Base-by-base conservation (phyloP, 345 rosid genomes). In the Eucalyptus polyanthemos region DNA sequence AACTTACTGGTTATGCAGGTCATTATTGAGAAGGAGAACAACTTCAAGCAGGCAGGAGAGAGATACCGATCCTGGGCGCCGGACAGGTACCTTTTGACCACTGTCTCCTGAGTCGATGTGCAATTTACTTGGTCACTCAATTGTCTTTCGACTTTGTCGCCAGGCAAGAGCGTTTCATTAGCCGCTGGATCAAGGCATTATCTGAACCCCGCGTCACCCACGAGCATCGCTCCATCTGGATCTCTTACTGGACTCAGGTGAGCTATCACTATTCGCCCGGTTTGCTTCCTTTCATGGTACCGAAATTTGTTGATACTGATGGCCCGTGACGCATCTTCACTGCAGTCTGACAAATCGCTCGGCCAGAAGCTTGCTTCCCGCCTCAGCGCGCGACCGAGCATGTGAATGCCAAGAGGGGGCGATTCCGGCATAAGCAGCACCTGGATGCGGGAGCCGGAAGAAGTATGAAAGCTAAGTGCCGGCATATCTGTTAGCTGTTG, bases 41-140 rank as follows among this genome's bases (percentile, higher is more conserved):
- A 98, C 95, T 97, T 97, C 95, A 92, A 97, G 91, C 97, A 97
- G 91, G 97, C 99, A 81, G 99, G 99, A 80, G 97, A 97, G 91
- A 94, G 98, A 92, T 97, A 94, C 93, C 90, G 96, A 17, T 95
- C 99, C 15, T 97, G 95, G 95, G 89, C 91, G 80, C 93, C 99
- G 12, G 97, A 95, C 93, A 97, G 98, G 99, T 97, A 94, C 88
- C 15, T 14, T 47, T 9, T 17, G 14, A 45, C 88, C 86, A 47
- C 44, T 40, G 85, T 76, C 44, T 76, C 83, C 85, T 40, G 14
- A 76, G 47, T 21, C 7, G 47, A 21, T 40, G 47, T 40, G 29
- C 42, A 11, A 40, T 40, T 76, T 3, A 40, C 16, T 53, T 13
- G 29, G 47, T 76, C 85, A 21, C 85, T 80, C 42, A n/a, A 47